phyloP scores from a whole-genome alignment of 2,329 filamentous ascomycete species.

The Torrubiella hemipterigena region DNA sequence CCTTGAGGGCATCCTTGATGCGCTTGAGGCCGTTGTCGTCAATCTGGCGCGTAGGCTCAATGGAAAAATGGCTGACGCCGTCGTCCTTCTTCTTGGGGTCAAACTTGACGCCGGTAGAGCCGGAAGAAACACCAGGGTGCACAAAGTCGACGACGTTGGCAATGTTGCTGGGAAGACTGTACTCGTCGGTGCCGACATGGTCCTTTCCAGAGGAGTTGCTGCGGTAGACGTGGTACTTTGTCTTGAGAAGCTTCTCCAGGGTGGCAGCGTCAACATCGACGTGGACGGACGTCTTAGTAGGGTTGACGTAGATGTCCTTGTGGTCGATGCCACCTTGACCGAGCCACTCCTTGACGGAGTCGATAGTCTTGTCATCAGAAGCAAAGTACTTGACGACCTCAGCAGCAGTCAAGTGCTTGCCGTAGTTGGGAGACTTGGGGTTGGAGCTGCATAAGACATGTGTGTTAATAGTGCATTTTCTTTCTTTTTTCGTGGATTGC shows the following conservation, averaged over 20 bases:
- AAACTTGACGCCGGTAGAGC: constrained; percentile 3
- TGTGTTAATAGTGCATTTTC: background rate
- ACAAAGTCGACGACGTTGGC: constrained; percentile 25
- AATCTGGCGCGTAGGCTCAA: too few species aligned
- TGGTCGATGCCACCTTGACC: constrained; percentile 33
- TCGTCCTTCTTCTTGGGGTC: too few species aligned
- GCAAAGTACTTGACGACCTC: constrained; percentile 30
- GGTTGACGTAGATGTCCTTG: constrained; percentile 34
- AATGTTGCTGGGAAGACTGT: constrained; percentile 24
- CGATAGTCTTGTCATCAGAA: constrained; percentile 27
- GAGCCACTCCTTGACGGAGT: constrained; percentile 40
- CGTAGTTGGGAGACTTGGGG: constrained; percentile 29
- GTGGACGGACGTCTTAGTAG: constrained; percentile 31
- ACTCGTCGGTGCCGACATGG: constrained; percentile 26
- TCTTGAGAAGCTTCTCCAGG: constrained; percentile 36
- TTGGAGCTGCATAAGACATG: constrained; percentile 14
- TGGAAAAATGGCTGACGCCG: too few species aligned
- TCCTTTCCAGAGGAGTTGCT: constrained; percentile 19
- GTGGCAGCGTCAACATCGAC: constrained; percentile 6
- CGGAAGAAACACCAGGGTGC: constrained; percentile 25
- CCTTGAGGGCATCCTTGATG: too few species aligned
- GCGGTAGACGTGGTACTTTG: constrained; percentile 38
- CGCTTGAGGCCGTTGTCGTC: too few species aligned
- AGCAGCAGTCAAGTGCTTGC: constrained; percentile 31
- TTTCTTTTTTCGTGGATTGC: too few species aligned